Percentiles rank a stretch among this genome's conserved stretches.
Evolutionary conservation across 139 green algal genomes (phyloP).

Genomic region (Chlamydomonas incerta): DNA sequence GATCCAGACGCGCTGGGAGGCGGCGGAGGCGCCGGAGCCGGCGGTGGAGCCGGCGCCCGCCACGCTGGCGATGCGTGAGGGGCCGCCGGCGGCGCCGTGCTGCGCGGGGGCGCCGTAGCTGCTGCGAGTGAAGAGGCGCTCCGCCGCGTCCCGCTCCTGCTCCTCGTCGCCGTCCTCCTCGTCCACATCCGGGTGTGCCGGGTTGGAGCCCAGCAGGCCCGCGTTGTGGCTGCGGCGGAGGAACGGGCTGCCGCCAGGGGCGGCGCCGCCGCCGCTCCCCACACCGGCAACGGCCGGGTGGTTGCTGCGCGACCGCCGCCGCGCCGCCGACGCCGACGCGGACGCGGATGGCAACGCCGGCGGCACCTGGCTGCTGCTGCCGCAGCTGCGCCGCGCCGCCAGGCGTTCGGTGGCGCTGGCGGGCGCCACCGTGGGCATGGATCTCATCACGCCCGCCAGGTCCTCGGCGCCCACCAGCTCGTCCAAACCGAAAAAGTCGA

Average conservation of each 20-base stretch:
- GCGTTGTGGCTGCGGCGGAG: neutral
- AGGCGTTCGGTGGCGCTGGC: neutral
- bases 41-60: no score
- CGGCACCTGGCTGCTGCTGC: neutral
- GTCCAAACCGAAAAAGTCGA: conserved; percentile 13
- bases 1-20: no score
- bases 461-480: neutral
- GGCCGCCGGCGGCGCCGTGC: no score
- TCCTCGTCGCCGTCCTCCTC: no score
- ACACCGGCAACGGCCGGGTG: no score
- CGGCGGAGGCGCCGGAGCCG: neutral
- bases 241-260: no score
- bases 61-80: neutral
- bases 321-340: neutral
- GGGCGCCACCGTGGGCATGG: neutral
- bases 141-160: no score
- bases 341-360: neutral
- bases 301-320: no score
- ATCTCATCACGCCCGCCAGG: neutral
- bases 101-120: no score
- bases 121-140: no score
- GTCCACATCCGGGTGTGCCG: no score
- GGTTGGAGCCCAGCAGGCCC: neutral
- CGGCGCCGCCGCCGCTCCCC: no score
- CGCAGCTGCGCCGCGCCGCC: conserved; percentile 15